phyloP scores from a whole-genome alignment of 305 asterid genomes.

The Solanum chacoense region DNA sequence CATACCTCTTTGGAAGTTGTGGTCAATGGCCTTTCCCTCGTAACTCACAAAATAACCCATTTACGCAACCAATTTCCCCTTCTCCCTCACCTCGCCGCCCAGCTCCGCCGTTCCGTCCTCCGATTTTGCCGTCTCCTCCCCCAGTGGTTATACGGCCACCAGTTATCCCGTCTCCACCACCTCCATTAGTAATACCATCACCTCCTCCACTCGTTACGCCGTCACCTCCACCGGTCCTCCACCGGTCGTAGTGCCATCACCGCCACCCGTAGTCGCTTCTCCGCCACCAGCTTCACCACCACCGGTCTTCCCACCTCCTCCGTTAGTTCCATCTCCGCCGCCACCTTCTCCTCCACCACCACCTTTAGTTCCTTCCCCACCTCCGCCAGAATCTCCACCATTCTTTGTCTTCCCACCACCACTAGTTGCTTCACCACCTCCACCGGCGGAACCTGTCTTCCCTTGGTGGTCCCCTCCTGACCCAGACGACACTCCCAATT shows the following conservation, averaged over 20 bases:
- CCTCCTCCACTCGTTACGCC: constrained; percentile 3
- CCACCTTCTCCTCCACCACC: constrained; percentile 7
- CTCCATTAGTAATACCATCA: constrained; percentile 9
- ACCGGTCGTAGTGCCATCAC: not conserved
- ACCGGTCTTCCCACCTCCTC: constrained; percentile 2
- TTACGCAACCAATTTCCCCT: constrained; percentile 19
- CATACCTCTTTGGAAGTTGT: constrained; percentile 44
- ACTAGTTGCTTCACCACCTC: constrained; percentile 9
- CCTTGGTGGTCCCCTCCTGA: constrained; percentile 5
- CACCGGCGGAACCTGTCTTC: constrained; percentile 1
- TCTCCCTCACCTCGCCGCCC: constrained; percentile 20
- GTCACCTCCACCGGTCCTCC: constrained; percentile 10
- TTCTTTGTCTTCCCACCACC: constrained; percentile 5
- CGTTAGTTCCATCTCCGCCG: constrained; percentile 2
- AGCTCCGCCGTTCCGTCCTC: constrained; percentile 18
- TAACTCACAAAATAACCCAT: constrained; percentile 42
- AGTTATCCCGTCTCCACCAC: constrained; percentile 6
- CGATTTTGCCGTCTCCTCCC: constrained; percentile 15
- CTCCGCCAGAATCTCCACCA: constrained; percentile 10
- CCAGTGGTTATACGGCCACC: constrained; percentile 20
- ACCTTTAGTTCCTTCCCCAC: constrained; percentile 13
- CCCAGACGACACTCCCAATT: not conserved
- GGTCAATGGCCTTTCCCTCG: constrained; percentile 67
- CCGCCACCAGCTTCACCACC: constrained; percentile 6
- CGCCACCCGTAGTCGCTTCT: constrained; percentile 1